Conservation (phyloP, 2,329 filamentous ascomycete species). For the Fonsecaea pedrosoi region DNA sequence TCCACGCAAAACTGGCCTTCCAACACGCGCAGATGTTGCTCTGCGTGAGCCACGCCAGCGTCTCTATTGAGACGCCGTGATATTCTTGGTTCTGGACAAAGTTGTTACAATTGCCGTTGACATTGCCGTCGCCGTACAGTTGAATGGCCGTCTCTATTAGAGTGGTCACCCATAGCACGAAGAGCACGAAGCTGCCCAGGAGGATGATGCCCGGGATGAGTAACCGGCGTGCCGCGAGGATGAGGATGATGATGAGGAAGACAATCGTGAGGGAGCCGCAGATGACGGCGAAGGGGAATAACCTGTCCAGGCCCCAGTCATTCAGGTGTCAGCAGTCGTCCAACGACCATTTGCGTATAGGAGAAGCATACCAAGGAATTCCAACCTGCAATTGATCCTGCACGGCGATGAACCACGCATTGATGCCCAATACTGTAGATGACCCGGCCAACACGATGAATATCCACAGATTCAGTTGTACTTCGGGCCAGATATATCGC, state of each 20-base stretch:
- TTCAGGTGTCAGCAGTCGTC: not conserved
- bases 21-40: slow-evolving; percentile 69
- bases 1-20: slow-evolving; percentile 69
- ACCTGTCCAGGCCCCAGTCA: slow-evolving; percentile 51
- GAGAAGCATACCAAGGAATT: slow-evolving; percentile 63
- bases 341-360: not conserved
- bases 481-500: slow-evolving; percentile 69
- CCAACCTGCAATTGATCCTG: slow-evolving; percentile 62
- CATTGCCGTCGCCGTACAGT: slow-evolving; percentile 64
- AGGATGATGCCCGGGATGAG: slow-evolving; percentile 66
- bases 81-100: slow-evolving; percentile 59
- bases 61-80: slow-evolving; percentile 59
- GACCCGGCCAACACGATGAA: slow-evolving; percentile 66
- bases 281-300: slow-evolving; percentile 69
- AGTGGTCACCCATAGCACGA: slow-evolving; percentile 67
- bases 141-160: slow-evolving; percentile 69
- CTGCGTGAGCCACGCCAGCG: slow-evolving; percentile 68
- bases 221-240: slow-evolving; percentile 62
- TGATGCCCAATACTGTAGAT: slow-evolving; percentile 65
- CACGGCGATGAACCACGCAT: slow-evolving; percentile 65
- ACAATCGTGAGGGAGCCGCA: slow-evolving; percentile 62
- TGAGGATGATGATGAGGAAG: slow-evolving; percentile 65
- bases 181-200: slow-evolving; percentile 66
- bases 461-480: slow-evolving; percentile 70
- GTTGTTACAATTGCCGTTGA: slow-evolving; percentile 65